Evolutionary conservation across 2,329 filamentous ascomycete genomes (phyloP).

Genomic region (Penicillium occitanis): DNA sequence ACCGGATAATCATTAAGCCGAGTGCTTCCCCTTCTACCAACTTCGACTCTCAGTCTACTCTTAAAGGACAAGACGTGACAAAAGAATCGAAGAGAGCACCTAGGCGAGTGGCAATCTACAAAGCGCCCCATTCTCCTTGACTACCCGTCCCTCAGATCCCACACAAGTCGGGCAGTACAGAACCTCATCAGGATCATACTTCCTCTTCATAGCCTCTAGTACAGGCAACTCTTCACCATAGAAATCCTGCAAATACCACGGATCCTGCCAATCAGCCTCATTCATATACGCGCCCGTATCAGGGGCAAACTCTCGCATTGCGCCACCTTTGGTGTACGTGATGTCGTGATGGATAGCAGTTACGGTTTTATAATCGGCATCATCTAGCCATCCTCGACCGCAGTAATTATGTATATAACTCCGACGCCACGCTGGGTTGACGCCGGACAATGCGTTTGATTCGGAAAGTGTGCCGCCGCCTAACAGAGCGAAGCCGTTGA

Average conservation of each 20-base stretch:
- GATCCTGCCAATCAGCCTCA: conserved; percentile 44
- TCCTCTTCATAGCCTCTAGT: conserved; percentile 41
- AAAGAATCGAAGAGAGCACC: too few species aligned
- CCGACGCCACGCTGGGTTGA: conserved; percentile 42
- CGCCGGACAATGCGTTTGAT: conserved; percentile 29
- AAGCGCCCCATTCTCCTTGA: background rate
- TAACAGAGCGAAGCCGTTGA: conserved; percentile 34
- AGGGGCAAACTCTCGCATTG: conserved; percentile 42
- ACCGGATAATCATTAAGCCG: background rate
- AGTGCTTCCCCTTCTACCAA: too few species aligned
- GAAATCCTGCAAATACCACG: conserved; percentile 43
- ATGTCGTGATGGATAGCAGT: conserved; percentile 36
- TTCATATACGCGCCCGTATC: conserved; percentile 44
- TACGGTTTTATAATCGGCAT: conserved; percentile 38
- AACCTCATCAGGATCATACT: conserved; percentile 43
- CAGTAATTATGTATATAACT: conserved; percentile 32
- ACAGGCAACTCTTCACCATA: conserved; percentile 44
- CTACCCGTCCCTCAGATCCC: conserved; percentile 38
- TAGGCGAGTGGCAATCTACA: background rate
- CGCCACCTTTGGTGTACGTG: conserved; percentile 40
- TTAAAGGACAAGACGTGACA: too few species aligned
- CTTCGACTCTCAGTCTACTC: too few species aligned
- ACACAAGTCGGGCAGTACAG: conserved; percentile 44
- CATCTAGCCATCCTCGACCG: conserved; percentile 39
- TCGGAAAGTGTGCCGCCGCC: conserved; percentile 41